A percentile compares a stretch with the other conserved stretches of the same genome.
Conservation (phyloP, 202 grass and related monocot genomes). For the Bolboschoenoplectus hybrid region DNA sequence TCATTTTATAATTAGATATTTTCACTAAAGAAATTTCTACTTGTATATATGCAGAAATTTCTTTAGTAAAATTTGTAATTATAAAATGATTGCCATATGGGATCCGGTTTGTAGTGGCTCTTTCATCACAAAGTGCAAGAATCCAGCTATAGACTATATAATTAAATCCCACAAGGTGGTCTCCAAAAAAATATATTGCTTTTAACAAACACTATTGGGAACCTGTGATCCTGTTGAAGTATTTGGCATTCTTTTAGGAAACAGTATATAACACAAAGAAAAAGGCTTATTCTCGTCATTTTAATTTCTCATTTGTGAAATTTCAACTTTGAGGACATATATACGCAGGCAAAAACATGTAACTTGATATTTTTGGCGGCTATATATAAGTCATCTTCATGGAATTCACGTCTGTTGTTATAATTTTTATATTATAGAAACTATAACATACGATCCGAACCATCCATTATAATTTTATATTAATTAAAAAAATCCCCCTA, state of each 20-base stretch:
- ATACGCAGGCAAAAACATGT: not conserved
- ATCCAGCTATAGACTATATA: slow-evolving; percentile 2
- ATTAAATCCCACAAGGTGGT: slow-evolving; percentile 7
- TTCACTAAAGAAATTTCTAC: not conserved
- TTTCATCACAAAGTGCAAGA: slow-evolving; percentile 22
- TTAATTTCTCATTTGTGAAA: not conserved
- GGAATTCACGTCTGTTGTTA: not conserved
- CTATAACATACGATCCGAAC: too few species aligned
- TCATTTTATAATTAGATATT: too few species aligned
- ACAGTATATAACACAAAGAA: slow-evolving; percentile 14
- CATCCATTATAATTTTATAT: too few species aligned
- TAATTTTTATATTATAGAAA: too few species aligned
- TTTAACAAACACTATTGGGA: slow-evolving; percentile 1
- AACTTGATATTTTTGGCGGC: not conserved
- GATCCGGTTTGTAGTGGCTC: not conserved
- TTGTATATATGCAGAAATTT: not conserved
- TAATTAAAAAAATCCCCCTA: too few species aligned
- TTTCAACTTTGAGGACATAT: not conserved
- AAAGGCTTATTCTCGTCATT: not conserved
- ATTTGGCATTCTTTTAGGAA: slow-evolving; percentile 23
- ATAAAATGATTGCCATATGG: not conserved
- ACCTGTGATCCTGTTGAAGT: not conserved
- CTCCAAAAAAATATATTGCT: slow-evolving; percentile 24
- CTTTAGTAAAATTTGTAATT: not conserved
- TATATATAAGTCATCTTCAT: not conserved